A percentile compares a stretch with the other conserved stretches of the same genome.
Conservation (phyloP, 2,329 filamentous ascomycete genomes). For the Truncatella angustata region DNA sequence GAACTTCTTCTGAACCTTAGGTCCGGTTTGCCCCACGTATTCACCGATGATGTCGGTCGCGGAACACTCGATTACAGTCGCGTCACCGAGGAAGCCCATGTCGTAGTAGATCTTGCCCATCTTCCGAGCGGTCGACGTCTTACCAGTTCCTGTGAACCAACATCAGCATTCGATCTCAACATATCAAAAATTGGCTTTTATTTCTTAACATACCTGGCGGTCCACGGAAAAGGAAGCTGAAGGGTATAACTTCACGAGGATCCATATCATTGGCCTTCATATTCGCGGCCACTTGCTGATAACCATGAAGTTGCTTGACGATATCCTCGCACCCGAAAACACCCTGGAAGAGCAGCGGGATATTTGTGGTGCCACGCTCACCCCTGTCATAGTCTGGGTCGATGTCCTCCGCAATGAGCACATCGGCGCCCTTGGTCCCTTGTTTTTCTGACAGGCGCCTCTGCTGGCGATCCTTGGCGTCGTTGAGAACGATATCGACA, state of each 20-base stretch:
- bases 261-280: slow-evolving; percentile 46
- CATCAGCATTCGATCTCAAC: slow-evolving; percentile 27
- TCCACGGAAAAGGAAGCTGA: slow-evolving; percentile 58
- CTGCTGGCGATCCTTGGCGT: slow-evolving; percentile 53
- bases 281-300: slow-evolving; percentile 42
- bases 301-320: slow-evolving; percentile 45
- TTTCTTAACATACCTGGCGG: slow-evolving; percentile 43
- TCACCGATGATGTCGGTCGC: slow-evolving; percentile 67
- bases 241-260: slow-evolving; percentile 49
- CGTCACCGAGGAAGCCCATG: slow-evolving; percentile 62
- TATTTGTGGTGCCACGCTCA: slow-evolving; percentile 37
- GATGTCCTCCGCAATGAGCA: slow-evolving; percentile 41
- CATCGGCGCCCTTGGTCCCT: slow-evolving; percentile 21
- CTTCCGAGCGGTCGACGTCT: slow-evolving; percentile 66
- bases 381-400: slow-evolving; percentile 50
- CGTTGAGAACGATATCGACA: slow-evolving; percentile 65
- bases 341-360: slow-evolving; percentile 43
- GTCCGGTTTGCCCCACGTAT: slow-evolving; percentile 61
- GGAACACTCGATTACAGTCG: slow-evolving; percentile 64
- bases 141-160: slow-evolving; percentile 46
- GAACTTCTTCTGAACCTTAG: slow-evolving; percentile 51
- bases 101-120: slow-evolving; percentile 77
- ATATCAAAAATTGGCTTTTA: too few relatives aligned
- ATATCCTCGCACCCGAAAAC: slow-evolving; percentile 48
- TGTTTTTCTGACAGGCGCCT: slow-evolving; percentile 29